A percentile compares a stretch with the other conserved stretches of the same genome.
These are phyloP conservation scores for Colletotrichum sp. DNA, from an alignment of 2,329 filamentous ascomycete genomes.

Conservation along the genomic window DNA sequence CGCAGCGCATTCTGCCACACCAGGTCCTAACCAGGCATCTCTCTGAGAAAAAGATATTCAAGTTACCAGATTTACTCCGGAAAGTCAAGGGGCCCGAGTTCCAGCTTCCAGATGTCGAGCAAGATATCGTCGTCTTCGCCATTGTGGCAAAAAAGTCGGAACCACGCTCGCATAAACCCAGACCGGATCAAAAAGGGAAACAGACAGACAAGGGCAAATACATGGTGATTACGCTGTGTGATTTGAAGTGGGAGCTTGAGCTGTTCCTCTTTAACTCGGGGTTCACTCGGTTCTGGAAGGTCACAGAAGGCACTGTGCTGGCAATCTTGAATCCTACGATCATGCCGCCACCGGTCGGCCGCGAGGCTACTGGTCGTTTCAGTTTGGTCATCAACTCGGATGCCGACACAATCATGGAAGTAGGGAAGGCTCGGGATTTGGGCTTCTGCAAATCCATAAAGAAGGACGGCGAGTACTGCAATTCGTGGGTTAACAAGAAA, in stretches of 20 bases:
- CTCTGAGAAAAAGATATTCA: slow-evolving; percentile 76
- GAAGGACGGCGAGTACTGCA: slow-evolving; percentile 83
- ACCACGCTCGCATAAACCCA: slow-evolving; percentile 65
- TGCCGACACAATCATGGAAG: slow-evolving; percentile 87
- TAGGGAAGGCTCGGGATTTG: slow-evolving; percentile 83
- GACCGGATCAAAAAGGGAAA: slow-evolving; percentile 46
- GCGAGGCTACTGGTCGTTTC: slow-evolving; percentile 81
- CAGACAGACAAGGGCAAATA: slow-evolving; percentile 77
- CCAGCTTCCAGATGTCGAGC: slow-evolving; percentile 79
- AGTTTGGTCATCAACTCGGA: slow-evolving; percentile 84
- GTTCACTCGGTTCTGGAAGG: slow-evolving; percentile 92
- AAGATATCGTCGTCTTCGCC: slow-evolving; percentile 88
- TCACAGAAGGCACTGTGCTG: slow-evolving; percentile 88
- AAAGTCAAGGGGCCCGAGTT: slow-evolving; percentile 84
- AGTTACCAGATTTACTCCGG: slow-evolving; percentile 80
- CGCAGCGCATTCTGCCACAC: slow-evolving; percentile 83
- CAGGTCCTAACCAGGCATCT: slow-evolving; percentile 79
- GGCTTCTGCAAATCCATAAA: slow-evolving; percentile 86
- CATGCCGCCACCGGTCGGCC: slow-evolving; percentile 82
- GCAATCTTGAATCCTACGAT: slow-evolving; percentile 91
- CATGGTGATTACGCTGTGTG: slow-evolving; percentile 88
- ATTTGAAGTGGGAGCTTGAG: slow-evolving; percentile 89
- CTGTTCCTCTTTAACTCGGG: slow-evolving; percentile 91
- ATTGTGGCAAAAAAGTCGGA: slow-evolving; percentile 89
- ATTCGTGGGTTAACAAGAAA: slow-evolving; percentile 83